Evolutionary conservation across 2,329 filamentous ascomycete genomes (phyloP).

Genomic region (Cryoendolithus antarcticus): DNA sequence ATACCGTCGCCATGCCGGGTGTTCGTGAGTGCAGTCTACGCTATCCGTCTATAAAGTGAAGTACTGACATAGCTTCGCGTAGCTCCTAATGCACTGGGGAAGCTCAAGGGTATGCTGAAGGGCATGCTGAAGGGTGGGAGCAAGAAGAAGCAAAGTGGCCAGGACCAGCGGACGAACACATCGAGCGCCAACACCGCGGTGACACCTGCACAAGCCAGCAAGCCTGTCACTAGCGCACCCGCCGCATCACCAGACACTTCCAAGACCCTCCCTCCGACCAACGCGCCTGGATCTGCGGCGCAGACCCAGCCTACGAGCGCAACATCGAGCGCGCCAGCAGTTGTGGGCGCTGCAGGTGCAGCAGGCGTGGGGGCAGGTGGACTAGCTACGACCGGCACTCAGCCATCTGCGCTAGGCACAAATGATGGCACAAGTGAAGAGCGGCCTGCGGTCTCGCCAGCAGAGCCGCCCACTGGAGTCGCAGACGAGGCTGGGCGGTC

Average conservation of each 20-base stretch:
- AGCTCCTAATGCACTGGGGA: slow-evolving; percentile 13
- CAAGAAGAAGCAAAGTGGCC: slow-evolving; percentile 8
- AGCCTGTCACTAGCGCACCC: neutral
- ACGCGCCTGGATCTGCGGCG: slow-evolving; percentile 5
- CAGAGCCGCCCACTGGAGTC: neutral
- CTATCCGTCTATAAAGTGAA: neutral
- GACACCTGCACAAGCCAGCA: slow-evolving; percentile 4
- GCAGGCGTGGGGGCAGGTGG: neutral
- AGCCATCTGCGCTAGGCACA: neutral
- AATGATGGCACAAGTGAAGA: neutral
- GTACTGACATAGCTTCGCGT: neutral
- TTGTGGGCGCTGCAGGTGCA: neutral
- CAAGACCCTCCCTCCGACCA: slow-evolving; percentile 5
- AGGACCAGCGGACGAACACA: slow-evolving; percentile 2
- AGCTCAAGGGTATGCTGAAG: slow-evolving; percentile 17
- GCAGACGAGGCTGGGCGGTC: slow-evolving; percentile 1
- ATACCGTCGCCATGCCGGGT: slow-evolving; percentile 6
- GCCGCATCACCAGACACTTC: slow-evolving; percentile 1
- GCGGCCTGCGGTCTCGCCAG: neutral
- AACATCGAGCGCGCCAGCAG: neutral
- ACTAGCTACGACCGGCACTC: neutral
- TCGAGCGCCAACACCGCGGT: slow-evolving; percentile 2
- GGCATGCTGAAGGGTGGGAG: slow-evolving; percentile 14
- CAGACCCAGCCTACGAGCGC: slow-evolving; percentile 4
- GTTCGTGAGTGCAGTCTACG: slow-evolving; percentile 7